A percentile compares a stretch with the other conserved stretches of the same genome.
Evolutionary conservation across 129 eudicot genomes (phyloP).

Genomic region (Flaveria sonorensis): DNA sequence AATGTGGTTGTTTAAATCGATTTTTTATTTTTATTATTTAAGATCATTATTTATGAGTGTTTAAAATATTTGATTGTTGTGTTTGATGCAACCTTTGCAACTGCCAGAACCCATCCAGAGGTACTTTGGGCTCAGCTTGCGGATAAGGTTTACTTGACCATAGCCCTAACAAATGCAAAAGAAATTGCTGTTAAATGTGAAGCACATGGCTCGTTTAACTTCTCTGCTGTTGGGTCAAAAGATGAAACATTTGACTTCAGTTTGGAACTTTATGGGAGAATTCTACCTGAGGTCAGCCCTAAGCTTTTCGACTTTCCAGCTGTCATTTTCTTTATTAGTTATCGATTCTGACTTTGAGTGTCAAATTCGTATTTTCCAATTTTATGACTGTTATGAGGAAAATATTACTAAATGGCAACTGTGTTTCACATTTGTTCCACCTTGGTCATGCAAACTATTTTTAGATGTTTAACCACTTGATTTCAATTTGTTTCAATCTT

Average conservation of each 20-base stretch:
- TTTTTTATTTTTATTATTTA: too few species aligned
- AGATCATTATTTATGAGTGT: not conserved
- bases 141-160: conserved; percentile 73
- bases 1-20: not conserved
- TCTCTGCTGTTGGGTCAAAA: conserved; percentile 65
- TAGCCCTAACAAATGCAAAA: conserved; percentile 70
- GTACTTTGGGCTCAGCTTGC: conserved; percentile 94
- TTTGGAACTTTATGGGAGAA: conserved; percentile 68
- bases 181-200: conserved; percentile 70
- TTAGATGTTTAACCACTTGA: not conserved
- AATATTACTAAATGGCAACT: not conserved
- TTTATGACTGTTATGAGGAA: conserved; percentile 3
- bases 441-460: not conserved
- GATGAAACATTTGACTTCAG: conserved; percentile 53
- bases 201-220: conserved; percentile 59
- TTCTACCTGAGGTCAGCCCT: conserved; percentile 49
- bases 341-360: not conserved
- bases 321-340: not conserved
- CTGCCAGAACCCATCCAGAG: conserved; percentile 68
- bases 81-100: conserved; percentile 20
- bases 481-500: not conserved
- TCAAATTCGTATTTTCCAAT: not conserved
- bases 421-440: not conserved
- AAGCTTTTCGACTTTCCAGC: not conserved
- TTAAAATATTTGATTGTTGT: not conserved